phyloP scores from a whole-genome alignment of 2,329 filamentous ascomycete genomes.

The Thelonectria rubi region DNA sequence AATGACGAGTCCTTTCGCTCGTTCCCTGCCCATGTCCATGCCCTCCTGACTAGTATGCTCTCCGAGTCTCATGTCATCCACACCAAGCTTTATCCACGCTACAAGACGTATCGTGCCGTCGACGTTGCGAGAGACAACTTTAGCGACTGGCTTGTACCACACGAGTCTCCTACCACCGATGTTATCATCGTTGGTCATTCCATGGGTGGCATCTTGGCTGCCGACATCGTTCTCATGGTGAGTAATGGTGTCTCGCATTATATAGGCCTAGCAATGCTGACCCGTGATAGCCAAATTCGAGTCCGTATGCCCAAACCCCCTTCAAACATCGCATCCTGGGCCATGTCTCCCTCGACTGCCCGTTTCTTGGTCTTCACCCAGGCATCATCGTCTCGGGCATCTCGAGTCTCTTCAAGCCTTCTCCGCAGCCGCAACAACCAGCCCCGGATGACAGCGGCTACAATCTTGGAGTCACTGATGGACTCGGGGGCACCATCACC shows the following conservation, averaged over 20 bases:
- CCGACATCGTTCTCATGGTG: constrained; percentile 77
- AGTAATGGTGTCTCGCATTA: constrained; percentile 22
- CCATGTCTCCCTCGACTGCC: constrained; percentile 83
- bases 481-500: constrained; percentile 11
- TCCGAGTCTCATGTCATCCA: constrained; percentile 81
- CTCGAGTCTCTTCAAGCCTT: constrained; percentile 74
- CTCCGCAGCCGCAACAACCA: constrained; percentile 42
- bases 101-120: constrained; percentile 78
- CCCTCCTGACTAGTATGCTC: constrained; percentile 72
- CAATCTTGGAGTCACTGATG: constrained; percentile 16
- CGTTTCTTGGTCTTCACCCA: constrained; percentile 88
- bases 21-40: constrained; percentile 88
- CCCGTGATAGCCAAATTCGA: constrained; percentile 45
- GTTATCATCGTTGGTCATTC: constrained; percentile 87
- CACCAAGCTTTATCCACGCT: constrained; percentile 85
- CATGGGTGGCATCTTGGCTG: constrained; percentile 85
- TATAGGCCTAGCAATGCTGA: constrained; percentile 5
- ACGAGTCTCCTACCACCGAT: constrained; percentile 78
- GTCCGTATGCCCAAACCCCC: constrained; percentile 47
- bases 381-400: constrained; percentile 86
- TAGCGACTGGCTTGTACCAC: constrained; percentile 81
- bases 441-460: constrained; percentile 12
- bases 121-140: constrained; percentile 83
- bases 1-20: constrained; percentile 87
- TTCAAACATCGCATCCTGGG: constrained; percentile 83